These are phyloP conservation scores for Dicorynia guianensis DNA, from an alignment of 306 rosid species.

Conservation along the genomic window DNA sequence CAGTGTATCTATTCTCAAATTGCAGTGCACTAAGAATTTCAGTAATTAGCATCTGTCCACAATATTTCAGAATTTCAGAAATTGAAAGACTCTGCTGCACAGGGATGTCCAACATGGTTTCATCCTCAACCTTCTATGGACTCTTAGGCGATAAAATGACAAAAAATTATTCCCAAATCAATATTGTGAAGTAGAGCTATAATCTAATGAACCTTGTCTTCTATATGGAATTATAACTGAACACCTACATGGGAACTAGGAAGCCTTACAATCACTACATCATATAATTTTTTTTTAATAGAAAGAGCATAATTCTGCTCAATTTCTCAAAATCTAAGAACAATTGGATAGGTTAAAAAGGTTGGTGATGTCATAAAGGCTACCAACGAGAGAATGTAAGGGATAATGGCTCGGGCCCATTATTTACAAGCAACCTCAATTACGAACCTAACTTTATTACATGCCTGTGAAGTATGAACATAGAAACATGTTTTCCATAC, in stretches of 20 bases:
- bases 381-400: not conserved
- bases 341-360: not conserved
- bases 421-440: no score
- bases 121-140: not conserved
- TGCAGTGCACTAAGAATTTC: conserved; percentile 2
- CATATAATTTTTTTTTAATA: no score
- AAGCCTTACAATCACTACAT: not conserved
- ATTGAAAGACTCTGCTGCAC: not conserved
- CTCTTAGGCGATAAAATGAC: not conserved
- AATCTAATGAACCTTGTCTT: not conserved
- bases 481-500: no score
- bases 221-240: conserved; percentile 1
- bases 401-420: no score
- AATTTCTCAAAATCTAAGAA: not conserved
- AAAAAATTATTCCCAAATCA: not conserved
- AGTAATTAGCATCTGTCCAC: not conserved
- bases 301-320: not conserved
- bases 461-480: no score
- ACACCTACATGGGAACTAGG: not conserved
- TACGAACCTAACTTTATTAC: no score
- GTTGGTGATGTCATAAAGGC: not conserved
- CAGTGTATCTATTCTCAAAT: not conserved
- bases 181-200: not conserved
- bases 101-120: not conserved
- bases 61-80: not conserved